Base-by-base conservation (phyloP, 768 basidiomycete species). In the Boletus vermiculosoides region DNA sequence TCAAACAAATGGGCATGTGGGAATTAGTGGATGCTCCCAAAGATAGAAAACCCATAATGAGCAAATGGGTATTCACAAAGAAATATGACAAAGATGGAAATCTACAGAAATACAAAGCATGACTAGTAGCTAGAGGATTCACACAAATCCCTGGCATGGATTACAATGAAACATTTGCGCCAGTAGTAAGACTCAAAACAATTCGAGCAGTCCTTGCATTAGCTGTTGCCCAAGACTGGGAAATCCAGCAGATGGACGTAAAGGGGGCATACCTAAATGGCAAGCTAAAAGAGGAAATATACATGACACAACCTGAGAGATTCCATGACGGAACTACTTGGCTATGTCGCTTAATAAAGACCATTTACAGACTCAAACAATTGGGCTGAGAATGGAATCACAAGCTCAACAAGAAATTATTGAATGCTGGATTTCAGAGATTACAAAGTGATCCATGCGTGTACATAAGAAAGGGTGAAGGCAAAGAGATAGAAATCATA, bases 51-150 rank as follows among this genome's bases (percentile, higher is more conserved):
- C 51, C 68, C 0, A 57, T 79, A 0, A 61, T 58, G 0, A 69
- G 66, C 31, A 67, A 66, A 54, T 74, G 72, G 74, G 71, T 75
- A 4, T 58, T 61, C 6, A 6, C 23, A 3, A 0, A 8, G 2
- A 40, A 54, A 25, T 58, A 50, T 2, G 25, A 51, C 3, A 34
- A 34, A 34, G 13, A 34, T 34, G 33, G 33, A 13, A 15, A 34
- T 0, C 20, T 66, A 18, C 28, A 46, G 22, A 52, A 66, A 57
- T 66, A 58, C 45, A 77, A 76, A 50, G 76, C 69, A 0, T 18
- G 68, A 12, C 49, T 80, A 30, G 76, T 78, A 1, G 76, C 73
- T 1, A 64, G 72, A 59, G 78, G 79, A 0, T 78, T 69, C 33
- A 33, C 62, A 2, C 79, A 80, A 56, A 39, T 67, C 0, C 64